Conservation (phyloP, 2,329 filamentous ascomycete species). For the Moelleriella libera region DNA sequence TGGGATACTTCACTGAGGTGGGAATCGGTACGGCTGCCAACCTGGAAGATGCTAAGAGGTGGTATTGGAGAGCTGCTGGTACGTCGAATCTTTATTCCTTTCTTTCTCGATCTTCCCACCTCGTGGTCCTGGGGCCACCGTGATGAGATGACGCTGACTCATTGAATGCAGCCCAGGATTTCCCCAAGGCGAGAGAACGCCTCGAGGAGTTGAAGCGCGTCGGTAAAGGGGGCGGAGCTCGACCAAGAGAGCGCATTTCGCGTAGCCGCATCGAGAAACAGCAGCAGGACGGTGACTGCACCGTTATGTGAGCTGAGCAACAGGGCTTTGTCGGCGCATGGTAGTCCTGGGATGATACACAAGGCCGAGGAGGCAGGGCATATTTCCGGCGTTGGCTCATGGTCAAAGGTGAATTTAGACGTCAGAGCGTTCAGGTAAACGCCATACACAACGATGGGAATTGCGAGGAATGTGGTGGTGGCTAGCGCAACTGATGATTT, state of each 20-base stretch:
- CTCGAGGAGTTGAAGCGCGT: constrained; percentile 82
- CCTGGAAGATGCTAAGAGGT: constrained; percentile 88
- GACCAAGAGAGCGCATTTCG: constrained; percentile 64
- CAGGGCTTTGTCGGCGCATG: not conserved
- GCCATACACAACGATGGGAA: too few species aligned
- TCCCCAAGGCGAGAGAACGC: constrained; percentile 81
- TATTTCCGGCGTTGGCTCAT: too few species aligned
- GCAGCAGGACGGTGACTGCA: constrained; percentile 81
- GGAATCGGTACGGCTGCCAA: constrained; percentile 81
- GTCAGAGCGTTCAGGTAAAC: too few species aligned
- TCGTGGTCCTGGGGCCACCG: too few species aligned
- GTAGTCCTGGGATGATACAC: not conserved
- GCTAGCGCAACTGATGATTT: not conserved
- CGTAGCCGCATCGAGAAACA: constrained; percentile 70
- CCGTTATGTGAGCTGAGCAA: constrained; percentile 51
- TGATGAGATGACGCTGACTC: not conserved
- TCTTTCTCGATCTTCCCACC: not conserved
- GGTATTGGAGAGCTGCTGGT: constrained; percentile 97
- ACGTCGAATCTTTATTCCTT: constrained; percentile 7
- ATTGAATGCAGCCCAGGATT: constrained; percentile 64
- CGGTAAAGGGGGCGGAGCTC: constrained; percentile 51
- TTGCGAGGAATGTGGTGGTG: too few species aligned
- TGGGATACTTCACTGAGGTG: constrained; percentile 92
- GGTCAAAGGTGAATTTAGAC: too few species aligned
- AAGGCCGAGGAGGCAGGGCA: too few species aligned